Evolutionary conservation across 177 flowering plant genomes (phyloP).

Genomic region (Vitis hybrid): DNA sequence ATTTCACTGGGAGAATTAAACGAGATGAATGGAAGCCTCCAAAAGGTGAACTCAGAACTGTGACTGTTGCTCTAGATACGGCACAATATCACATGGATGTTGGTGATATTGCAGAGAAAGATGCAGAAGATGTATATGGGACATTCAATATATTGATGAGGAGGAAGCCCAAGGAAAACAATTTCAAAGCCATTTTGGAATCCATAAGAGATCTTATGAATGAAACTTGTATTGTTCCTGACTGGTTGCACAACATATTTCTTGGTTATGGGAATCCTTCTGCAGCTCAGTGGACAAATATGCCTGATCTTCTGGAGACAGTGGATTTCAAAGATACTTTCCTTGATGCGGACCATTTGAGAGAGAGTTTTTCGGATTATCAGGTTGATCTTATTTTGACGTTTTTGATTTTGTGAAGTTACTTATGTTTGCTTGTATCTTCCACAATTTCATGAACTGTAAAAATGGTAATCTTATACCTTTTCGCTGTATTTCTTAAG

Average conservation of each 20-base stretch:
- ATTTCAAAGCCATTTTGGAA: conserved; percentile 96
- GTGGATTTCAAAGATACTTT: conserved; percentile 97
- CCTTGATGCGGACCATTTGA: conserved; percentile 80
- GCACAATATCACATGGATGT: conserved; percentile 99
- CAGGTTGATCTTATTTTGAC: conserved; percentile 43
- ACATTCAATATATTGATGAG: conserved; percentile 91
- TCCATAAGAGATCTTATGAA: conserved; percentile 98
- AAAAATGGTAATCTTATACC: background rate
- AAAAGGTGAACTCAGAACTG: conserved; percentile 92
- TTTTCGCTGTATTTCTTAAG: conserved; percentile 32
- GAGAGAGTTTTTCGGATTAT: conserved; percentile 64
- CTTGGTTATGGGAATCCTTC: conserved; percentile 98
- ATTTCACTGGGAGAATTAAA: conserved; percentile 91
- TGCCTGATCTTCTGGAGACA: conserved; percentile 82
- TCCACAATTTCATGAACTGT: background rate
- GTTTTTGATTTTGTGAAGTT: background rate
- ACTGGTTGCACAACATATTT: conserved; percentile 92
- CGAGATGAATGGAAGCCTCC: conserved; percentile 99
- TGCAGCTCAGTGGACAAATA: conserved; percentile 96
- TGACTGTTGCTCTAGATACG: conserved; percentile 87
- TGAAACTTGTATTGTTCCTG: conserved; percentile 97
- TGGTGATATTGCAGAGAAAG: conserved; percentile 80
- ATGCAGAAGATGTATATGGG: conserved; percentile 84
- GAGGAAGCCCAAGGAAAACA: conserved; percentile 98
- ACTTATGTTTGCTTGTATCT: background rate